Base-by-base conservation (phyloP, 2,329 filamentous ascomycete species). In the Pseudogymnoascus sp. region DNA sequence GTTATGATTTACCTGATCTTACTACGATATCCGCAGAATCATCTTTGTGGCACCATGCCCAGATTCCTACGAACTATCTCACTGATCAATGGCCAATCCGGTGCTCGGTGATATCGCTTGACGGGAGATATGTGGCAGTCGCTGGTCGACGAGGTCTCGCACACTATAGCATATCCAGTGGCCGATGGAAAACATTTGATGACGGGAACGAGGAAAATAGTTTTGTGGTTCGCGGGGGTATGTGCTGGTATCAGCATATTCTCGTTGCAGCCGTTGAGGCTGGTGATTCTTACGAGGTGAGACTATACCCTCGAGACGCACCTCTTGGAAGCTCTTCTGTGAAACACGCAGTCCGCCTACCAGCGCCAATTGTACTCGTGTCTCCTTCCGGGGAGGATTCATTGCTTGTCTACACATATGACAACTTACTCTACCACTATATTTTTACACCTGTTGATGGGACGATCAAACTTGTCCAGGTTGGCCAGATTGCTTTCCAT, bases 161-260 rank as follows among this genome's bases (percentile, higher is more conserved):
- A 8, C 95, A 99, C 74, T 99, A 99, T 75, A 97, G 95, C 71
- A 86, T 97, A 65, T 89, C 89, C 68, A 97, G 93, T 72, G 91
- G 93, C 28, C 84, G 95, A 63, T 99, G 95, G 95, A 97, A 96
- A 73, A 96, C 89, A 0, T 99, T 99, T 73, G 83, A 88, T 59
- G 91, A 93, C 69, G 83, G 87, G 25, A 85, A 83, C 31, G 83
- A 88, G 71, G 95, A 97, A 75, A 92, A 93, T 69, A 91, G 93
- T 66, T 99, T 99, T 72, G 86, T 91, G 23, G 91, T 99, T 12
- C 83, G 93, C 66, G 95, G 95, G 59, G 95, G 95, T 5, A 96
- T 99, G 93, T 97, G 93, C 73, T 99, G 95, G 95, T 93, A 96
- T 72, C 92, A 96, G 68, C 93, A 99, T 75, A 90, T 97, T 33